phyloP scores from a whole-genome alignment of 768 basidiomycete genomes.

The Suillus subalutaceus region DNA sequence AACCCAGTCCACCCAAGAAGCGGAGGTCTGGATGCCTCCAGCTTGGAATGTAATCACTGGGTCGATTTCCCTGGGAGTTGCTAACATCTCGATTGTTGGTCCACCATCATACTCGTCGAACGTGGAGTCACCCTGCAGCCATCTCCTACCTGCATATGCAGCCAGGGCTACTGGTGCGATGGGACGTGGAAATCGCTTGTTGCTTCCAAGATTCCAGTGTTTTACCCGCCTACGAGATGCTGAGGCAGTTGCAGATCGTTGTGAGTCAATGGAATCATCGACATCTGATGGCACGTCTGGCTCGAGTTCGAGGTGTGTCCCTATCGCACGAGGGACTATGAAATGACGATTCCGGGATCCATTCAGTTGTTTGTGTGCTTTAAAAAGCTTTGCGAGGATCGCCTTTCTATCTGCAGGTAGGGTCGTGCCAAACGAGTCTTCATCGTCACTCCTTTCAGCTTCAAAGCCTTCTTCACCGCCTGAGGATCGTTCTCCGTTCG shows the following conservation, averaged over 20 bases:
- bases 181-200: neutral
- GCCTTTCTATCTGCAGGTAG: neutral
- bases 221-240: neutral
- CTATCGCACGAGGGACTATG: neutral
- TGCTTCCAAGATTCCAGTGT: neutral
- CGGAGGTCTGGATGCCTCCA: accelerated
- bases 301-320: neutral
- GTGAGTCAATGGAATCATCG: neutral
- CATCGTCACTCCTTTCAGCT: no score
- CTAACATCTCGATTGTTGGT: neutral
- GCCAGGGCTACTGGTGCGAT: neutral
- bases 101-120: neutral
- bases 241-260: neutral
- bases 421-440: accelerated
- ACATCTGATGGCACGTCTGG: no score
- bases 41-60: neutral
- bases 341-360: neutral
- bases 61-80: neutral
- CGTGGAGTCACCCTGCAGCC: neutral
- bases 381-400: accelerated
- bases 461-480: accelerated
- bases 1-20: neutral
- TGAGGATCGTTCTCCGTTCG: no score
- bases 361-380: neutral
- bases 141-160: slow-evolving; percentile 5